Base-by-base conservation (phyloP, 208 protist species). In the Perkinsela sp. region DNA sequence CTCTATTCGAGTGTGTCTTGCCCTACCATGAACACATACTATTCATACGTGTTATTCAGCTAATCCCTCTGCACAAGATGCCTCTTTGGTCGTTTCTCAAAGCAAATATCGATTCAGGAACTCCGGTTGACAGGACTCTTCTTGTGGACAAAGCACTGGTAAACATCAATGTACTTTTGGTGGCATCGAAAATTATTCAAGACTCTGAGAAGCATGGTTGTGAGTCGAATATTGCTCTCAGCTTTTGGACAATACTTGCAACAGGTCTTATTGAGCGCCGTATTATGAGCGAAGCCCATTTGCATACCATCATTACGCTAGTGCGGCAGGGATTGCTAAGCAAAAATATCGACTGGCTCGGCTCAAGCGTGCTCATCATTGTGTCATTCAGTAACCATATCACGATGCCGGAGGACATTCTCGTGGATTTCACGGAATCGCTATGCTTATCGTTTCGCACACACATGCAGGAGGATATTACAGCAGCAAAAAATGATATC, bases 1-100 rank as follows among this genome's bases (percentile, higher is more conserved):
- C 1, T 6, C 29, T 73, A 22, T 22, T 73, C 15, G 6, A 30
- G 6, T 71, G 28, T 15, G 32, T 72, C 6, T 67, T 73, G 32
- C 71, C 71, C 6, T 73, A 74, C 32, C 71, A 73, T 40, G 71
- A 72, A 28, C 71, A 73, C 70, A 28, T 73, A 2, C 72, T 71
- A 16, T 73, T 73, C 70, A 22, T 69, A 6, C 29, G 71, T 15
- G 28, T 73, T 13, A 1, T 73, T 6, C 67, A 73, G 29, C 28
- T 73, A 22, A 31, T 73, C n/a, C 69, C 71, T 1, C 30, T 73
- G 13, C 40, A 57, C 22, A 57, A 57, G 22, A 57, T 57, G 6
- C 40, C 40, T n/a, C 40, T 57, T 57, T 57, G 40, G 40, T 57
- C 40, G 22, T 57, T 57, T 57, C 40, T 57, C 22, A 22, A 57